A percentile compares a stretch with the other conserved stretches of the same genome.
These are phyloP conservation scores for Kingdonia uniflora DNA, from an alignment of 164 flowering plant species.

Conservation along the genomic window DNA sequence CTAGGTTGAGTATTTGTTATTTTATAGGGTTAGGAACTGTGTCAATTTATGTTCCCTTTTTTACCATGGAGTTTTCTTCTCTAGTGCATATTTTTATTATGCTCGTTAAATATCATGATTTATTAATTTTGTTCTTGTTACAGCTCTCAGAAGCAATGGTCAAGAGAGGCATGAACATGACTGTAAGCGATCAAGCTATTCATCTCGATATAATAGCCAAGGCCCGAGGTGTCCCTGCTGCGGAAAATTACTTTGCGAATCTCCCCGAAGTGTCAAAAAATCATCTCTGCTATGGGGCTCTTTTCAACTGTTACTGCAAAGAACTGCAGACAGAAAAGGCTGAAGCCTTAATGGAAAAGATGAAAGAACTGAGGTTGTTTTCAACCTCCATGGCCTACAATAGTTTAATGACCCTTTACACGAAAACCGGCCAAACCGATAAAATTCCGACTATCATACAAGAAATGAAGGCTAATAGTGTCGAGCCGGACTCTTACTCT, in stretches of 20 bases:
- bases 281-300: conserved; percentile 71
- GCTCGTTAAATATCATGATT: neutral
- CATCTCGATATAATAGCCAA: conserved; percentile 86
- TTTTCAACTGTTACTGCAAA: conserved; percentile 87
- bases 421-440: conserved; percentile 53
- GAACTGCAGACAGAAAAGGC: conserved; percentile 78
- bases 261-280: conserved; percentile 79
- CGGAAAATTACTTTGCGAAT: conserved; percentile 62
- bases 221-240: conserved; percentile 55
- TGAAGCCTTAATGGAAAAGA: conserved; percentile 76
- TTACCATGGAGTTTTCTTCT: no score
- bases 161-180: conserved; percentile 69
- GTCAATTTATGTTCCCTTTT: no score
- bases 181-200: conserved; percentile 85
- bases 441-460: conserved; percentile 58
- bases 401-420: conserved; percentile 83
- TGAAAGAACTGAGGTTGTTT: conserved; percentile 71
- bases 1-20: no score
- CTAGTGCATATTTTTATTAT: no score
- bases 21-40: no score
- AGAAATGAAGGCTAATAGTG: conserved; percentile 63
- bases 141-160: conserved; percentile 77
- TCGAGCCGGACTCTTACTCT: conserved; percentile 53
- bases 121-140: conserved; percentile 7
- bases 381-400: conserved; percentile 72